Percentiles rank a stretch among this genome's conserved stretches.
Evolutionary conservation across 108 stramenopile species (phyloP).

Genomic region (Pelagomonas calceolata): DNA sequence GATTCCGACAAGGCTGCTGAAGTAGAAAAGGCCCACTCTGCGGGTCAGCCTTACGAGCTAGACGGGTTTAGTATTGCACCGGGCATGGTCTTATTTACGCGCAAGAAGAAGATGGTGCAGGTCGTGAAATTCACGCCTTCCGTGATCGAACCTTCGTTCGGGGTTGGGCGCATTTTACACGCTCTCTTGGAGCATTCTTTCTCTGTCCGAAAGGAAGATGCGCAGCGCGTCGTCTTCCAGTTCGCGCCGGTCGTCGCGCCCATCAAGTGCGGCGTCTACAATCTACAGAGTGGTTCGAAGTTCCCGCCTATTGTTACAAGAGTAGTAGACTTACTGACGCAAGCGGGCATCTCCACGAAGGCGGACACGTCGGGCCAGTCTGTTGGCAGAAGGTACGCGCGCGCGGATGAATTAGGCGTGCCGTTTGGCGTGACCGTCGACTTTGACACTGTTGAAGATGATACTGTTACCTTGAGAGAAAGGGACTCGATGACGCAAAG

Average conservation of each 20-base stretch:
- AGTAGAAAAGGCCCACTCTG: conserved; percentile 70
- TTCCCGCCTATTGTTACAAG: conserved; percentile 32
- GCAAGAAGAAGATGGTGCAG: conserved; percentile 70
- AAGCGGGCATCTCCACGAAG: conserved; percentile 65
- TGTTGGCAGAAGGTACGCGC: conserved; percentile 82
- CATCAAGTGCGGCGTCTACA: conserved; percentile 89
- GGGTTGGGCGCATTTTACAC: conserved; percentile 97
- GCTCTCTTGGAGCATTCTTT: conserved; percentile 97
- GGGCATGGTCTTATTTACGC: conserved; percentile 80
- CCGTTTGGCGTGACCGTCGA: conserved; percentile 98
- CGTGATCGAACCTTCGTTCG: conserved; percentile 99
- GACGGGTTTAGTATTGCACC: conserved; percentile 40
- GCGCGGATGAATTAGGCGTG: conserved; percentile 95
- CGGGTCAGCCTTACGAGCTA: conserved; percentile 41
- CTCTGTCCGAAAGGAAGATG: conserved; percentile 79
- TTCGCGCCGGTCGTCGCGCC: conserved; percentile 96
- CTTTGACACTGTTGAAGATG: conserved; percentile 75
- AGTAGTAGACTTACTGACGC: conserved; percentile 65
- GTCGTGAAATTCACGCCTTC: conserved; percentile 93
- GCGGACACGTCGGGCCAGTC: conserved; percentile 80
- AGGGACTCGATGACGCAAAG: conserved; percentile 90
- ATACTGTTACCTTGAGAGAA: conserved; percentile 91
- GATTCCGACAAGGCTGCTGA: conserved; percentile 79
- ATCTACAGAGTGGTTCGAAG: conserved; percentile 27
- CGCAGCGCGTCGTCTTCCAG: conserved; percentile 85